Evolutionary conservation across 2,329 filamentous ascomycete genomes (phyloP).

Genomic region (Fusarium pseudocircinatum): DNA sequence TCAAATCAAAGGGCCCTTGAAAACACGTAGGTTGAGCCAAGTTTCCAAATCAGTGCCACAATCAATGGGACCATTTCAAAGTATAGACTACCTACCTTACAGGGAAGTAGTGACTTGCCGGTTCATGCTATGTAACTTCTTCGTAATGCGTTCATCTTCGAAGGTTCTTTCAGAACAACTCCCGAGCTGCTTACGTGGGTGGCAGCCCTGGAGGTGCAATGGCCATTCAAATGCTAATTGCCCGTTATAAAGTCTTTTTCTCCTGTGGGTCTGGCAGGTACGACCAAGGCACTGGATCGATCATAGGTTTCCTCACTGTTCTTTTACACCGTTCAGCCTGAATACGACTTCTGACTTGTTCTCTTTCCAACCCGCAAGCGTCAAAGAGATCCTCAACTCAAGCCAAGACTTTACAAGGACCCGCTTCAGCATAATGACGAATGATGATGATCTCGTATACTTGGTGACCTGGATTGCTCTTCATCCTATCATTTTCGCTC

Average conservation of each 20-base stretch:
- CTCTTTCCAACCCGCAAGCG: neutral
- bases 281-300: neutral
- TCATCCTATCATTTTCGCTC: neutral
- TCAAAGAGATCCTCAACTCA: neutral
- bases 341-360: neutral
- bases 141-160: neutral
- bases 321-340: neutral
- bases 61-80: neutral
- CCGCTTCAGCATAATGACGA: slow-evolving; percentile 16
- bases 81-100: neutral
- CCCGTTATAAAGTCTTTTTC: neutral
- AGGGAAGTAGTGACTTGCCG: neutral
- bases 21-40: neutral
- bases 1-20: neutral
- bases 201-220: neutral
- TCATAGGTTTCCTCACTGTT: neutral
- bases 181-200: neutral
- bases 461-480: neutral
- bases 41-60: neutral
- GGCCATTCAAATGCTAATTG: neutral
- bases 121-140: neutral
- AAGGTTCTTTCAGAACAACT: neutral
- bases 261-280: neutral
- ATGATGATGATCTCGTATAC: slow-evolving; percentile 3
- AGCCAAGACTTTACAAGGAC: neutral